Conservation (phyloP, 1,139 yeast genomes). For the Pichia sp. region DNA sequence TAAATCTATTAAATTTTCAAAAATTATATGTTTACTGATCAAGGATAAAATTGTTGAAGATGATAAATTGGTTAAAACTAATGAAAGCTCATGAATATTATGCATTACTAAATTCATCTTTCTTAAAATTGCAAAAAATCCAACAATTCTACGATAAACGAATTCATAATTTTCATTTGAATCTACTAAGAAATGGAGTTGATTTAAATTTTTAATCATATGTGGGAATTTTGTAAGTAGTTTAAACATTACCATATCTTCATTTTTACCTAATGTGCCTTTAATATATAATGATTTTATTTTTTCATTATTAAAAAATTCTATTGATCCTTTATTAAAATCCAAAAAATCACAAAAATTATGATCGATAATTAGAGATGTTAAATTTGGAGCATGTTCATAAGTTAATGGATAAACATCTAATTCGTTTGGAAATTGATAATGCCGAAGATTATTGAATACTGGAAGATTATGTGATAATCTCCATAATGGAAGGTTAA, state of each 20-base stretch:
- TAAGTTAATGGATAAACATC: slow-evolving; percentile 21
- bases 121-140: slow-evolving; percentile 25
- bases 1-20: slow-evolving; percentile 24
- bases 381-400: slow-evolving; percentile 23
- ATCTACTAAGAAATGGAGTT: slow-evolving; percentile 24
- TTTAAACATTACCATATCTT: slow-evolving; percentile 28
- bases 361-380: slow-evolving; percentile 21
- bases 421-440: slow-evolving; percentile 20
- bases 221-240: slow-evolving; percentile 25
- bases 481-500: slow-evolving; percentile 24
- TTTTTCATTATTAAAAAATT: slow-evolving; percentile 20
- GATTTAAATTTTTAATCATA: slow-evolving; percentile 20
- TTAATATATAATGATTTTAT: slow-evolving; percentile 19
- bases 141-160: slow-evolving; percentile 28
- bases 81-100: slow-evolving; percentile 23
- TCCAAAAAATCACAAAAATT: slow-evolving; percentile 26
- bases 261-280: slow-evolving; percentile 26
- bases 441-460: slow-evolving; percentile 17
- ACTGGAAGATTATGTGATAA: slow-evolving; percentile 5
- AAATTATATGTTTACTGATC: slow-evolving; percentile 24
- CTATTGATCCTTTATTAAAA: slow-evolving; percentile 19
- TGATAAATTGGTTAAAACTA: slow-evolving; percentile 28
- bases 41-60: slow-evolving; percentile 25
- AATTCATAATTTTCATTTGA: slow-evolving; percentile 21
- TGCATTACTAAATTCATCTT: slow-evolving; percentile 22